Percentiles rank a stretch among this genome's conserved stretches.
Conservation (phyloP, 257 asterid genomes). For the Cruciata laevipes region DNA sequence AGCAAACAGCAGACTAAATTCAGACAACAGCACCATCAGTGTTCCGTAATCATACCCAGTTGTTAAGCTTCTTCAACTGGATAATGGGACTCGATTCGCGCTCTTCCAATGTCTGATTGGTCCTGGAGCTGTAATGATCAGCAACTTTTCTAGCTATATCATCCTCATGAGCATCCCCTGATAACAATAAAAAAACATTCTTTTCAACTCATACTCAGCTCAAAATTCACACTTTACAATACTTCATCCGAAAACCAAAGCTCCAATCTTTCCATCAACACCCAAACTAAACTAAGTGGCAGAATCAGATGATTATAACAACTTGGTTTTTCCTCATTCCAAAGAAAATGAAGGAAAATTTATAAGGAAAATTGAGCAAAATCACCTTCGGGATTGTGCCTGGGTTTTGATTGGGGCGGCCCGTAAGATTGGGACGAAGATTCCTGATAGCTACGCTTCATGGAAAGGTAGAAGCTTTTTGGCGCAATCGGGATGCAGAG, state of each 20-base stretch:
- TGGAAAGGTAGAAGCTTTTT: conserved; percentile 11
- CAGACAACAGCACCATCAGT: background rate
- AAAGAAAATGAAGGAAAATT: background rate
- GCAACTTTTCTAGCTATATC: conserved; percentile 90
- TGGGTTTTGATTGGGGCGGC: conserved; percentile 77
- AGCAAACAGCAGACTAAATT: background rate
- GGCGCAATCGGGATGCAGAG: conserved; percentile 7
- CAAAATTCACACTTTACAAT: background rate
- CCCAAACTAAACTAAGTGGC: background rate
- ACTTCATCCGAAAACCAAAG: conserved; percentile 15
- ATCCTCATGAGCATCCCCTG: conserved; percentile 65
- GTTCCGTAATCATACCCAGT: conserved; percentile 54
- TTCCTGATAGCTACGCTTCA: conserved; percentile 80
- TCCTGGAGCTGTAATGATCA: conserved; percentile 93
- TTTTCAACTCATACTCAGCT: background rate
- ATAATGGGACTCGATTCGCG: conserved; percentile 98
- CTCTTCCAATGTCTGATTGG: conserved; percentile 90
- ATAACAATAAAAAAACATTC: conserved; percentile 8
- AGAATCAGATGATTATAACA: background rate
- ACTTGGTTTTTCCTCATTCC: background rate
- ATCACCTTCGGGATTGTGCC: conserved; percentile 63
- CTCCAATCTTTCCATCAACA: conserved; percentile 7
- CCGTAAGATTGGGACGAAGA: conserved; percentile 66
- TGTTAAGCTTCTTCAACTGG: conserved; percentile 94
- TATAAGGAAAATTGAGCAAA: background rate